Conservation (phyloP, 2,329 filamentous ascomycete species). For the Neonectria punicea region DNA sequence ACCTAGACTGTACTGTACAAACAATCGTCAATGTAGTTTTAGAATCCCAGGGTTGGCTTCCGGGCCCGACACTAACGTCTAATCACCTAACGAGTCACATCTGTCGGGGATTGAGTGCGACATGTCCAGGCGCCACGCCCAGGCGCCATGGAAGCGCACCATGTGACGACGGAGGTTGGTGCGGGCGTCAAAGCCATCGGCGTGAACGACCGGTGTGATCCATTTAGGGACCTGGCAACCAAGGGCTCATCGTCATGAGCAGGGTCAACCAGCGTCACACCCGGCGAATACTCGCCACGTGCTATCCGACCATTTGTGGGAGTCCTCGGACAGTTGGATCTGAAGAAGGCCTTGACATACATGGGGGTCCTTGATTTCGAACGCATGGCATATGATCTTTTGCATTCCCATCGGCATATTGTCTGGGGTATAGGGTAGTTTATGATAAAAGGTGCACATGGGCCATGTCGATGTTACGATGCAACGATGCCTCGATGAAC, state of each 20-base stretch:
- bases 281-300: conserved; percentile 19
- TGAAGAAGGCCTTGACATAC: conserved; percentile 21
- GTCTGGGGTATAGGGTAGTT: conserved; percentile 20
- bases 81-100: conserved; percentile 23
- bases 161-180: conserved; percentile 9
- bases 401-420: conserved; percentile 1
- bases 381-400: conserved; percentile 16
- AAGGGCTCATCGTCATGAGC: neutral
- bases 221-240: neutral
- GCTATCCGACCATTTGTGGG: conserved; percentile 10
- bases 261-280: conserved; percentile 7
- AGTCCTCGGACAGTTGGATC: conserved; percentile 16
- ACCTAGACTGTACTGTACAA: conserved; percentile 43
- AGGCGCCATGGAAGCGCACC: conserved; percentile 1
- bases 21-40: conserved; percentile 44
- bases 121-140: conserved; percentile 1
- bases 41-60: conserved; percentile 33
- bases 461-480: conserved; percentile 13
- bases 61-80: conserved; percentile 23
- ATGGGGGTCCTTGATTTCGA: conserved; percentile 34
- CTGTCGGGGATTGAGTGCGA: conserved; percentile 11
- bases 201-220: neutral
- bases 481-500: conserved; percentile 26
- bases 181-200: conserved; percentile 5
- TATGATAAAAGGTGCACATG: conserved; percentile 11